A percentile compares a stretch with the other conserved stretches of the same genome.
These are phyloP conservation scores for Populus ilicifolia DNA, from an alignment of 345 rosid genomes.

Conservation along the genomic window DNA sequence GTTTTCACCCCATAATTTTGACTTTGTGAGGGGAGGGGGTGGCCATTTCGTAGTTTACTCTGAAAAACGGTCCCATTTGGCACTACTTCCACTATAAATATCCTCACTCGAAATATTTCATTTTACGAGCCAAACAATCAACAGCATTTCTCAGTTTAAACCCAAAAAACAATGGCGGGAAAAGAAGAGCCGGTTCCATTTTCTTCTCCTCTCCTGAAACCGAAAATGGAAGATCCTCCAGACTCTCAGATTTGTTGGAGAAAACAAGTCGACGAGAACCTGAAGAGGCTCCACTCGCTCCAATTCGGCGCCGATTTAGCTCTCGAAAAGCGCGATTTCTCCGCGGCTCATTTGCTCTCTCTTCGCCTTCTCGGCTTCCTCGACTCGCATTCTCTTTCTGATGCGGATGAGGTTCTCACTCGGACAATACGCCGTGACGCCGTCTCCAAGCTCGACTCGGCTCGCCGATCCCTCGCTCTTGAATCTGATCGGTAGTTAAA, in stretches of 20 bases:
- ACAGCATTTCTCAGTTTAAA: no score
- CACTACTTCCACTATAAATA: no score
- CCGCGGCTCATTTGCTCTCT: conserved; percentile 62
- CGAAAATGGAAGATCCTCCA: conserved; percentile 13
- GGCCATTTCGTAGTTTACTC: no score
- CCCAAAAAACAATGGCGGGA: conserved; percentile 46
- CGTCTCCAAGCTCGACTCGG: conserved; percentile 52
- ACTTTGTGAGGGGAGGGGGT: no score
- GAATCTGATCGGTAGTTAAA: conserved; percentile 68
- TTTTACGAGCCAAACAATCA: no score
- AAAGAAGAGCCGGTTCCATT: conserved; percentile 1
- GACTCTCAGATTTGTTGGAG: conserved; percentile 39
- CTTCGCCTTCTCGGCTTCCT: conserved; percentile 91
- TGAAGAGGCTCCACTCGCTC: conserved; percentile 83
- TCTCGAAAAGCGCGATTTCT: conserved; percentile 61
- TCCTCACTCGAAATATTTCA: no score
- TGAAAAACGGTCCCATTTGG: no score
- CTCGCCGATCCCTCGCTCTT: conserved; percentile 53
- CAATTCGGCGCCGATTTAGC: conserved; percentile 73
- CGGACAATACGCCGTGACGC: conserved; percentile 69
- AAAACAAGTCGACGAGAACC: conserved; percentile 63
- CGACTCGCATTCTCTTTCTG: conserved; percentile 61
- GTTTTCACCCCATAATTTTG: no score
- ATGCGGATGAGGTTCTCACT: conserved; percentile 50
- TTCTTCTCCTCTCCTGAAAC: neutral